Evolutionary conservation across 495 filamentous ascomycete species (phyloP).

Genomic region (Podospora bellae-mahoneyi): DNA sequence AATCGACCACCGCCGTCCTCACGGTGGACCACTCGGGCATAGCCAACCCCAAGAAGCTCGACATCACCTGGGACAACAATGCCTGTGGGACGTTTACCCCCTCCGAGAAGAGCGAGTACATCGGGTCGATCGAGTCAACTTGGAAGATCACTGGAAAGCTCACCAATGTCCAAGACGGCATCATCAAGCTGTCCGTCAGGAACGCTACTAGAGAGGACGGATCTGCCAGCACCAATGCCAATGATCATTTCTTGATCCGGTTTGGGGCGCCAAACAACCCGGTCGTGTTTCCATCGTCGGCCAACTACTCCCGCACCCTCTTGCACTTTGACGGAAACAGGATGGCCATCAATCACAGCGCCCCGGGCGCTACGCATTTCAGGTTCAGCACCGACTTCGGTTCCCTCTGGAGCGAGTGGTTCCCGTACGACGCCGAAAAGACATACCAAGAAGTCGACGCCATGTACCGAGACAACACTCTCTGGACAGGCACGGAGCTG

Average conservation of each 20-base stretch:
- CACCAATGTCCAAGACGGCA: constrained; percentile 52
- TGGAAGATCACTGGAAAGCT: constrained; percentile 58
- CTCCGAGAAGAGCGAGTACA: constrained; percentile 15
- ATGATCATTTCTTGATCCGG: constrained; percentile 53
- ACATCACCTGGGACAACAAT: constrained; percentile 36
- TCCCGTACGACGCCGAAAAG: neutral
- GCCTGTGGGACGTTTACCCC: constrained; percentile 31
- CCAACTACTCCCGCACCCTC: constrained; percentile 58
- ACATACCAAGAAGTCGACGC: neutral
- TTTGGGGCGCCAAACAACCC: constrained; percentile 50
- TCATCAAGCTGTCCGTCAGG: constrained; percentile 60
- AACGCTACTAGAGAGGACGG: constrained; percentile 45
- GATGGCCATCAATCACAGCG: constrained; percentile 55
- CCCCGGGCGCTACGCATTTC: constrained; percentile 61
- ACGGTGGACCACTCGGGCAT: neutral
- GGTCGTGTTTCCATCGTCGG: constrained; percentile 54
- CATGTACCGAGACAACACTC: constrained; percentile 31
- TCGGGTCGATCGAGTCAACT: constrained; percentile 49
- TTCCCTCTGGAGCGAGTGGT: constrained; percentile 58
- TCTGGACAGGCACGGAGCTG: constrained; percentile 58
- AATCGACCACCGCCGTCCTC: constrained; percentile 39
- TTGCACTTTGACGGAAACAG: constrained; percentile 37
- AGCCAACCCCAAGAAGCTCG: constrained; percentile 45
- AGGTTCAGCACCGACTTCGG: constrained; percentile 64
- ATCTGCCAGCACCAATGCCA: constrained; percentile 43